A percentile compares a stretch with the other conserved stretches of the same genome.
Evolutionary conservation across 176 grass and related monocot species (phyloP).

Genomic region (Lolium perenne): DNA sequence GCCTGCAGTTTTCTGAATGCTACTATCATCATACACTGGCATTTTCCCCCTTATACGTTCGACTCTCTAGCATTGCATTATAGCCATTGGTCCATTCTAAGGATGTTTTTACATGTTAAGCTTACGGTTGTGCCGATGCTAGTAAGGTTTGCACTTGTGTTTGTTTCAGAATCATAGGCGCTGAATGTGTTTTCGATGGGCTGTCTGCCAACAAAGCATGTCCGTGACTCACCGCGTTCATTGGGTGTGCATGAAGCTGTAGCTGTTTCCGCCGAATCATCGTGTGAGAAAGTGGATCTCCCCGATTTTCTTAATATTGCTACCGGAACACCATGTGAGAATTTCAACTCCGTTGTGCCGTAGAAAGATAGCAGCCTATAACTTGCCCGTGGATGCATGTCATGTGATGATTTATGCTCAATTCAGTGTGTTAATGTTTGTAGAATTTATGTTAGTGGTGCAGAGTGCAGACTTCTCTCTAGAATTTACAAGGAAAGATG

Average conservation of each 20-base stretch:
- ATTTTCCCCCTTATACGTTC: no score
- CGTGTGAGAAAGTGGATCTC: constrained; percentile 50
- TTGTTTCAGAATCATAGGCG: not conserved
- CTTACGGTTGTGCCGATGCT: not conserved
- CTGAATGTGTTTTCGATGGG: constrained; percentile 41
- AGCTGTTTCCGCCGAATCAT: constrained; percentile 60
- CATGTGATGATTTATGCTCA: not conserved
- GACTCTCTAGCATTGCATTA: not conserved
- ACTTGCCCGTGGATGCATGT: not conserved
- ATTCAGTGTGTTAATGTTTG: not conserved
- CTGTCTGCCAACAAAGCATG: no score
- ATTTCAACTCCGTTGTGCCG: not conserved
- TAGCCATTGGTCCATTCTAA: not conserved
- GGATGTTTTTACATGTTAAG: not conserved
- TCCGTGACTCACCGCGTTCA: no score
- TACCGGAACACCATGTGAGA: constrained; percentile 29
- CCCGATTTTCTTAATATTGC: constrained; percentile 55
- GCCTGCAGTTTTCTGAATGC: no score
- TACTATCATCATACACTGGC: no score
- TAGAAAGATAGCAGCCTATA: constrained; percentile 20
- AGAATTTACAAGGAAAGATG: no score
- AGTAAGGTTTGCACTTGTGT: not conserved
- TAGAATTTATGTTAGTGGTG: not conserved
- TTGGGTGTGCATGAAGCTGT: not conserved
- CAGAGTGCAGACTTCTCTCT: no score